Percentiles rank a stretch among this genome's conserved stretches.
Conservation (phyloP, 495 filamentous ascomycete genomes). For the Physcia stellaris region DNA sequence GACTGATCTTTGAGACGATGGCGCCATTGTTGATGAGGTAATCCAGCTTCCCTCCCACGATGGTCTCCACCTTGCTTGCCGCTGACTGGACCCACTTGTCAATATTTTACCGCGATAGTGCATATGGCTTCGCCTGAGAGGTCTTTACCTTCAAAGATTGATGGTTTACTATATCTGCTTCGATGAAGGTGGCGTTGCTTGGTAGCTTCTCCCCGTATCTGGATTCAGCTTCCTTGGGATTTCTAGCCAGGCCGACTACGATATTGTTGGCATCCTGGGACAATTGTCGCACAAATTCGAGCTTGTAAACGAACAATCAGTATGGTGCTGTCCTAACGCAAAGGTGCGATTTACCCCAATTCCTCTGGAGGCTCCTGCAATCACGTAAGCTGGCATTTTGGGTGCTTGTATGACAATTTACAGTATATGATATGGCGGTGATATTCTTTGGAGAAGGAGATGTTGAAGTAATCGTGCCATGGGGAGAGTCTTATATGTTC, state of each 20-base stretch:
- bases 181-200: not conserved
- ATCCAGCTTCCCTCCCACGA: slow-evolving; percentile 23
- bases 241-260: slow-evolving; percentile 28
- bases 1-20: slow-evolving; percentile 11
- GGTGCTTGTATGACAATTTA: too few species aligned
- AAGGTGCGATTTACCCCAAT: slow-evolving; percentile 26
- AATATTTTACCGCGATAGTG: not conserved
- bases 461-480: too few species aligned
- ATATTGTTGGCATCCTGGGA: slow-evolving; percentile 18
- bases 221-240: slow-evolving; percentile 14
- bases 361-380: slow-evolving; percentile 26
- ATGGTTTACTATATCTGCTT: not conserved
- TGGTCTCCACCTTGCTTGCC: slow-evolving; percentile 18
- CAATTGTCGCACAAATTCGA: slow-evolving; percentile 10
- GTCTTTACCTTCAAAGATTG: slow-evolving; percentile 8
- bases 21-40: slow-evolving; percentile 28
- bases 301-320: too few species aligned
- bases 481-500: too few species aligned
- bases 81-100: slow-evolving; percentile 13
- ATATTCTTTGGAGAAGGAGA: too few species aligned
- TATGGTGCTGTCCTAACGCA: too few species aligned
- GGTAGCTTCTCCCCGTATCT: not conserved
- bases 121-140: not conserved
- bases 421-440: too few species aligned
- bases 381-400: slow-evolving; percentile 24